Evolutionary conservation across 257 asterid species (phyloP).

Genomic region (Nicotiana obtusifolia): DNA sequence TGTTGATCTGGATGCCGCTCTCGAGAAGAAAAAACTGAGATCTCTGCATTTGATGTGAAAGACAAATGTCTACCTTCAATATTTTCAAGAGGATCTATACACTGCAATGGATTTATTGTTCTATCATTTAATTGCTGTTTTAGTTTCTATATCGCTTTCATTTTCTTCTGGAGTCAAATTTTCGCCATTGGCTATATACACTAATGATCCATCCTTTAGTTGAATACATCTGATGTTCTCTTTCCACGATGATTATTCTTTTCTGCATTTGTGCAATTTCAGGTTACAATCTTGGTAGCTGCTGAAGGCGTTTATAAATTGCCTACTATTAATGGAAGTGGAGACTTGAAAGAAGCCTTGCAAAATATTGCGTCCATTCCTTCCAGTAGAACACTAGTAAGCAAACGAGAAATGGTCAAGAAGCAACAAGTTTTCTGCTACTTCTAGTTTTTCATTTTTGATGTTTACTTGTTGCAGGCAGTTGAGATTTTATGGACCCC

Average conservation of each 20-base stretch:
- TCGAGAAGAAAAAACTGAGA: background rate
- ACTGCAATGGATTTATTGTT: no score
- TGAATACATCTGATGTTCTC: background rate
- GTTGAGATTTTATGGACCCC: constrained; percentile 98
- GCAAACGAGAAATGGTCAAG: background rate
- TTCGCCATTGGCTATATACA: background rate
- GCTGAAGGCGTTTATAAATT: constrained; percentile 74
- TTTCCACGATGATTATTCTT: background rate
- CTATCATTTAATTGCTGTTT: background rate
- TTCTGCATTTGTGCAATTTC: constrained; percentile 9
- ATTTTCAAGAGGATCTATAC: background rate
- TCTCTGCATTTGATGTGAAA: background rate
- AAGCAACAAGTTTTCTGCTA: background rate
- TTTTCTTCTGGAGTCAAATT: background rate
- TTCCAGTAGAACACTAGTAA: constrained; percentile 69
- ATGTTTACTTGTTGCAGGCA: constrained; percentile 42
- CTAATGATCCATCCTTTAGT: background rate
- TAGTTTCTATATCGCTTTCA: background rate
- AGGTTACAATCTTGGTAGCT: constrained; percentile 93
- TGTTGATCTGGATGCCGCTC: background rate
- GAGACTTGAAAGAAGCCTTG: constrained; percentile 78
- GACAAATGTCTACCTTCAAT: background rate
- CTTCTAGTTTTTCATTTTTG: constrained; percentile 5
- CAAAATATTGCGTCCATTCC: constrained; percentile 87
- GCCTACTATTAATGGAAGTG: constrained; percentile 64